These are phyloP conservation scores for Didymosphaeria variabile DNA, from an alignment of 2,329 filamentous ascomycete genomes.

Conservation along the genomic window DNA sequence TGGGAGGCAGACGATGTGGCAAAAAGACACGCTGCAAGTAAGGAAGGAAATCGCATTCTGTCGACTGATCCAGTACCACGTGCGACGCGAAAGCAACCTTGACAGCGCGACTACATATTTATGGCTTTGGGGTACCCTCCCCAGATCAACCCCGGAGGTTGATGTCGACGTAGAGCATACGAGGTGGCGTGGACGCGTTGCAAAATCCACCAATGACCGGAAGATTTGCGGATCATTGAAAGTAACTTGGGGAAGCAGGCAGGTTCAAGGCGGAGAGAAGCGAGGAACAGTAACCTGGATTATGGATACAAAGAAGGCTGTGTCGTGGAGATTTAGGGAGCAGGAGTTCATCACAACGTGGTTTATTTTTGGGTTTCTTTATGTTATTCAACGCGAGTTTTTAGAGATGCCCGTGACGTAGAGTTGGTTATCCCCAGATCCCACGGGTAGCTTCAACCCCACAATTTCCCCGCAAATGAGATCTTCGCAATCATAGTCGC, in stretches of 20 bases:
- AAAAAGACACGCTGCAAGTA: background rate
- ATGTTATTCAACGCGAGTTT: too few species aligned
- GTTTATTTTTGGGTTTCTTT: too few species aligned
- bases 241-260: background rate
- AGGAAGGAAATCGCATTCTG: background rate
- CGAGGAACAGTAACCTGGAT: background rate
- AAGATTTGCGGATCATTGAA: slow-evolving; percentile 9
- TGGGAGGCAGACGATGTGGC: slow-evolving; percentile 1
- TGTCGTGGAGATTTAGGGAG: too few species aligned
- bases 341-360: background rate
- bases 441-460: background rate
- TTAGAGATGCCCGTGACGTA: background rate
- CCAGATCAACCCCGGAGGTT: background rate
- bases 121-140: background rate
- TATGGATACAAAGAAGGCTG: too few species aligned
- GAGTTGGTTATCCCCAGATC: background rate
- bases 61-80: background rate
- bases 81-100: background rate
- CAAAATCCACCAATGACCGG: slow-evolving; percentile 15
- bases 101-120: slow-evolving; percentile 5
- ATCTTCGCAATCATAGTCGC: background rate
- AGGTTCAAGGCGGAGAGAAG: background rate
- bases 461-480: slow-evolving; percentile 2
- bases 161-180: background rate
- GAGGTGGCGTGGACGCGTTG: background rate